Base-by-base conservation (phyloP, 129 eudicot genomes). In the Tagetes erecta region DNA sequence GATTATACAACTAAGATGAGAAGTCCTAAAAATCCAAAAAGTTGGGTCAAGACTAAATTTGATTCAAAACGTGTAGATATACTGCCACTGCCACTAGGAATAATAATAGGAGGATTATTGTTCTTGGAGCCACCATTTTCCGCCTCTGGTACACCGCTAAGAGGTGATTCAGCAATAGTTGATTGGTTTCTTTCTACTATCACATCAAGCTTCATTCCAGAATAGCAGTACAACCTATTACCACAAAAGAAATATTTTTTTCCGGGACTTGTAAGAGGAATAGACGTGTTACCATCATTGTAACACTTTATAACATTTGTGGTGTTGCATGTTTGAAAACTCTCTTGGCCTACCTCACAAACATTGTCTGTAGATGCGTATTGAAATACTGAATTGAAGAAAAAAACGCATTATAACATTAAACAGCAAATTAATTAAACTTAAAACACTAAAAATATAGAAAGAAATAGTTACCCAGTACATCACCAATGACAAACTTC, bases 181-280 rank as follows among this genome's bases (percentile, higher is more conserved):
- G 77, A 79, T 36, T 73, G 79, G 76, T 68, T 56, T 46, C 46
- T 81, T 27, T 82, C 83, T 1, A 83, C 91, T 1, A 46, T 5
- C 4, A 91, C 89, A n/a, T 82, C 91, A 45, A 91, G 85, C 71
- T 91, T 91, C 97, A 91, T 87, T 40, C 97, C 97, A 0, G 89
- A 89, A 14, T 75, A 83, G 30, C 97, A 91, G 35, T 86, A 86
- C 69, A 91, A 53, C 73, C 77, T 80, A 71, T 87, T 87, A 3
- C 91, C 91, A 58, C 95, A 84, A 6, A 88, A 44, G 44, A 88
- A 91, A 66, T 84, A 88, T 46, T 76, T 78, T 42, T 86, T 92
- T 13, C 97, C 97, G 0, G 91, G 88, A 44, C 33, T 78, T 3
- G 86, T 74, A 60, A 91, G 65, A 34, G 88, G 64, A 35, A 84